Evolutionary conservation across 495 filamentous ascomycete species (phyloP).

Genomic region (Hypoxylon subgilvum): DNA sequence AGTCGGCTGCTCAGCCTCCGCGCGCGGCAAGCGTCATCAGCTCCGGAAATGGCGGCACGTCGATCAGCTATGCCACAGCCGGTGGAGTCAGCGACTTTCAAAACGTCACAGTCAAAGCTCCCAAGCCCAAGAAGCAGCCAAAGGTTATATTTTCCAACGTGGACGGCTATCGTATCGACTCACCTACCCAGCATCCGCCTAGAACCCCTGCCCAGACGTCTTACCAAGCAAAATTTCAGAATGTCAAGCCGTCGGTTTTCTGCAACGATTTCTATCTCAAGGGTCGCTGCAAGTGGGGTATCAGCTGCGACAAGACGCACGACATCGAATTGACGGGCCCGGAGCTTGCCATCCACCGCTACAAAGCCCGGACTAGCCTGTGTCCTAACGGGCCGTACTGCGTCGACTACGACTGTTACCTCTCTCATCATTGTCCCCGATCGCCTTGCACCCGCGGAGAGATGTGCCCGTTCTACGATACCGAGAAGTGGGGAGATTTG

Average conservation of each 20-base stretch:
- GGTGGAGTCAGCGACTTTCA: conserved; percentile 39
- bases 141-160: conserved; percentile 38
- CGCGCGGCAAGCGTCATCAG: conserved; percentile 37
- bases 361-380: conserved; percentile 43
- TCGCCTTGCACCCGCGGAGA: conserved; percentile 33
- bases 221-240: conserved; percentile 42
- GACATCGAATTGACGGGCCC: conserved; percentile 38
- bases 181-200: conserved; percentile 41
- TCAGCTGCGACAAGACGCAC: conserved; percentile 42
- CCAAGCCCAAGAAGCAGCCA: conserved; percentile 40
- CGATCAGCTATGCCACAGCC: conserved; percentile 43
- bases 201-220: conserved; percentile 38
- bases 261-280: conserved; percentile 45
- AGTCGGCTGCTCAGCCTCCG: neutral
- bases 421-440: conserved; percentile 43
- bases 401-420: conserved; percentile 42
- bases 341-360: conserved; percentile 43
- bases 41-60: conserved; percentile 43
- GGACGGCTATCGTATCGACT: conserved; percentile 38
- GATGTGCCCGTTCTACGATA: conserved; percentile 36
- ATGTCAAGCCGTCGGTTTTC: conserved; percentile 40
- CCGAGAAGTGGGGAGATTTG: conserved; percentile 39
- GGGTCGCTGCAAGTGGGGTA: conserved; percentile 39
- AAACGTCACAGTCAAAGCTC: conserved; percentile 43
- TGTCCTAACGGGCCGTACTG: conserved; percentile 41